These are phyloP conservation scores for Massariosphaeria phaeospora DNA, from an alignment of 495 filamentous ascomycete species.

Conservation along the genomic window DNA sequence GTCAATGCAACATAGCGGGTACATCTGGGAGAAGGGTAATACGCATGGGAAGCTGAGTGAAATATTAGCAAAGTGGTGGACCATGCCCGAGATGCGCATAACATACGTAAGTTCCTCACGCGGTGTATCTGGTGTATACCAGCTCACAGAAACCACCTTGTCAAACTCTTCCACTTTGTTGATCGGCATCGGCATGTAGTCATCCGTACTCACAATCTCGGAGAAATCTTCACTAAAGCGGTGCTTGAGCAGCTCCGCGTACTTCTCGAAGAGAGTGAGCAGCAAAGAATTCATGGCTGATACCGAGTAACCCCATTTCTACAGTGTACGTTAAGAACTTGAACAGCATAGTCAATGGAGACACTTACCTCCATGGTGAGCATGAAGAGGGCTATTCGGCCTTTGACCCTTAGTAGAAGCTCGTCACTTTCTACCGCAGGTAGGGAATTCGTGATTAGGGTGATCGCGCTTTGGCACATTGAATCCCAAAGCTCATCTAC, in stretches of 20 bases:
- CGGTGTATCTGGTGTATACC: constrained; percentile 79
- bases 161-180: constrained; percentile 85
- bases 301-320: constrained; percentile 79
- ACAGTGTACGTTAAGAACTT: not conserved
- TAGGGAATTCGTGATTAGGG: constrained; percentile 70
- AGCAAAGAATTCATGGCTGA: constrained; percentile 73
- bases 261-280: constrained; percentile 82
- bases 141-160: constrained; percentile 87
- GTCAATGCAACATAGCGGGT: constrained; percentile 93
- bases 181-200: constrained; percentile 99
- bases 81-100: not conserved
- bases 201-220: constrained; percentile 93
- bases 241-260: constrained; percentile 83
- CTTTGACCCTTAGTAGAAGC: constrained; percentile 82
- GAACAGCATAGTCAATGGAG: not conserved
- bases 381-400: constrained; percentile 87
- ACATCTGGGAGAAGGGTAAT: constrained; percentile 97
- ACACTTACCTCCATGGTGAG: constrained; percentile 82
- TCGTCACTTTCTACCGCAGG: constrained; percentile 76
- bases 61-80: constrained; percentile 23
- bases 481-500: constrained; percentile 98
- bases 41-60: constrained; percentile 75
- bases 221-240: constrained; percentile 90
- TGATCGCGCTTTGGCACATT: constrained; percentile 84
- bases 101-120: constrained; percentile 70